Evolutionary conservation across 208 protist species (phyloP).

Genomic region (Leishmania arabica): DNA sequence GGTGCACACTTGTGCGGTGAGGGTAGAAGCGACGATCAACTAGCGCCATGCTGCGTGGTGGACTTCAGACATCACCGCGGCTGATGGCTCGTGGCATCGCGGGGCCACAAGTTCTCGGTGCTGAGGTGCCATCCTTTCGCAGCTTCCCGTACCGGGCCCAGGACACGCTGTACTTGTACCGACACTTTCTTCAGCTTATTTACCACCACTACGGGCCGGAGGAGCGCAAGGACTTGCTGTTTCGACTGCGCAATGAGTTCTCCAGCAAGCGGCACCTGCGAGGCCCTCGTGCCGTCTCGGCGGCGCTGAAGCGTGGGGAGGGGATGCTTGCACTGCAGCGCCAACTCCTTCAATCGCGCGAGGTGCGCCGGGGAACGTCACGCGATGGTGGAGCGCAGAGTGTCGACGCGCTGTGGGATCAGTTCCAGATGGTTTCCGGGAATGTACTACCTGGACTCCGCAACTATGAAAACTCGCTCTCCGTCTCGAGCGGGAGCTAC

Average conservation of each 20-base stretch:
- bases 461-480: slow-evolving; percentile 51
- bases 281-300: slow-evolving; percentile 62
- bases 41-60: not conserved
- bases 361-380: slow-evolving; percentile 42
- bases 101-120: slow-evolving; percentile 67
- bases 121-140: slow-evolving; percentile 68
- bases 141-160: slow-evolving; percentile 73
- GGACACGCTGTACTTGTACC: slow-evolving; percentile 76
- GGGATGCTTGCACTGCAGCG: slow-evolving; percentile 72
- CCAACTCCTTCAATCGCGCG: slow-evolving; percentile 51
- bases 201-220: slow-evolving; percentile 63
- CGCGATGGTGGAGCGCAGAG: slow-evolving; percentile 54
- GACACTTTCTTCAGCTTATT: slow-evolving; percentile 81
- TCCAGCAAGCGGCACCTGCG: slow-evolving; percentile 62
- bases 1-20: not conserved
- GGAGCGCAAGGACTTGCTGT: slow-evolving; percentile 69
- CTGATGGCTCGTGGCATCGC: slow-evolving; percentile 6
- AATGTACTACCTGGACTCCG: slow-evolving; percentile 70
- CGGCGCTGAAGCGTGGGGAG: slow-evolving; percentile 65
- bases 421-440: slow-evolving; percentile 67
- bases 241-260: slow-evolving; percentile 86
- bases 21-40: not conserved
- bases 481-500: slow-evolving; percentile 49
- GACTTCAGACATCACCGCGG: not conserved
- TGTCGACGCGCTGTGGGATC: slow-evolving; percentile 78